A percentile compares a stretch with the other conserved stretches of the same genome.
phyloP scores from a whole-genome alignment of 805 yeast species.

The Suhomyces prunicola region DNA sequence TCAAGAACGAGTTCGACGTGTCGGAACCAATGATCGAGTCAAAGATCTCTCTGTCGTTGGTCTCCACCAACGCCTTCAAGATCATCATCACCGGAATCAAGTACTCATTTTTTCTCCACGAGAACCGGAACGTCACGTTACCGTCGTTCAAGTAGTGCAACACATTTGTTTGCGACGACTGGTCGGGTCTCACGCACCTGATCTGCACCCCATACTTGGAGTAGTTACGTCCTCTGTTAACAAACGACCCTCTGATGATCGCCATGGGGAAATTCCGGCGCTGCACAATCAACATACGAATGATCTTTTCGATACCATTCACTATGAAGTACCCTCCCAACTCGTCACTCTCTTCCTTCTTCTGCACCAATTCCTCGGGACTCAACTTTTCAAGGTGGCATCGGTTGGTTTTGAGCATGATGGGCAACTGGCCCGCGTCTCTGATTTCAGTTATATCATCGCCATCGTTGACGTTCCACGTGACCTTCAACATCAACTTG shows the following conservation, averaged over 20 bases:
- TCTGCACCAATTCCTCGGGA: conserved; percentile 74
- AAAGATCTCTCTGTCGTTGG: conserved; percentile 91
- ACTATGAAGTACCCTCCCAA: conserved; percentile 95
- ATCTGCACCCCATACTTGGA: conserved; percentile 90
- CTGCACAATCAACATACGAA: conserved; percentile 97
- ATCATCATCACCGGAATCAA: conserved; percentile 91
- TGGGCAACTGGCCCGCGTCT: conserved; percentile 88
- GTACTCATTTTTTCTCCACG: conserved; percentile 96
- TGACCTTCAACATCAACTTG: conserved; percentile 69
- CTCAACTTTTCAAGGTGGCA: conserved; percentile 85
- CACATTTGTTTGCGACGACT: conserved; percentile 97
- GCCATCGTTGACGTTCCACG: conserved; percentile 87
- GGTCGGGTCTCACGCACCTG: conserved; percentile 93
- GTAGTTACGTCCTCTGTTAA: conserved; percentile 89
- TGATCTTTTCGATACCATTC: conserved; percentile 93
- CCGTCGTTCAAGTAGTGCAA: conserved; percentile 94
- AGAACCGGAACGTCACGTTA: conserved; percentile 91
- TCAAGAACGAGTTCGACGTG: conserved; percentile 81
- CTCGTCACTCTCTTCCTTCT: conserved; percentile 91
- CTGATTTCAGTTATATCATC: conserved; percentile 77
- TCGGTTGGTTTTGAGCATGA: conserved; percentile 87
- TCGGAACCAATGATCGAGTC: conserved; percentile 95
- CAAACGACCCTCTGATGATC: conserved; percentile 88
- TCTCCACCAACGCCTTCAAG: conserved; percentile 82
- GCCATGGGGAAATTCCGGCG: conserved; percentile 99